Evolutionary conservation across 2,329 filamentous ascomycete genomes (phyloP).

Genomic region (Exophiala sp.): DNA sequence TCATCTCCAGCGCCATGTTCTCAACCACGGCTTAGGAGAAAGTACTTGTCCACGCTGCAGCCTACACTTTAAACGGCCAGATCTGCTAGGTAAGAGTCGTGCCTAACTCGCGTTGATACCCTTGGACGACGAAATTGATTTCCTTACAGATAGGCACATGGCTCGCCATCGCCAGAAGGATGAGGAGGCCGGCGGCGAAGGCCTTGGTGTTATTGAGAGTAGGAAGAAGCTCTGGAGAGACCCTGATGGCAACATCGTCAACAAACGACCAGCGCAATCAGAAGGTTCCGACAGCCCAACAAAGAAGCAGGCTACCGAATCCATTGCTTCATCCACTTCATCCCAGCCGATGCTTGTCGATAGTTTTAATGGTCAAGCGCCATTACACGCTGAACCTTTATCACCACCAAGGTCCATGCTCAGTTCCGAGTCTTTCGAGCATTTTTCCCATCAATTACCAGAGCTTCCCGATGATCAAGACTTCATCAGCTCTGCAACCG

Average conservation of each 20-base stretch:
- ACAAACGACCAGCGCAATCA: constrained; percentile 31
- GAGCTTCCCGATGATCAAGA: constrained; percentile 2
- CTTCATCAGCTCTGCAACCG: constrained; percentile 5
- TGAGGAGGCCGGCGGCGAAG: constrained; percentile 48
- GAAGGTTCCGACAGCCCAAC: background rate
- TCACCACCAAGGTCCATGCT: constrained; percentile 15
- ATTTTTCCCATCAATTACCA: constrained; percentile 8
- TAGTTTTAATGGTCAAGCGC: background rate
- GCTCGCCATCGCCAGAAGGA: constrained; percentile 50
- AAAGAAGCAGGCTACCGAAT: constrained; percentile 4
- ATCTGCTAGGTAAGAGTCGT: constrained; percentile 51
- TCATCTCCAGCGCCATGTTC: constrained; percentile 52
- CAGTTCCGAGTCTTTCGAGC: constrained; percentile 6
- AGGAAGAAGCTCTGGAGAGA: constrained; percentile 50
- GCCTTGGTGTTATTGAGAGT: constrained; percentile 47
- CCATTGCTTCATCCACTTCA: background rate
- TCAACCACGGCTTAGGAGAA: constrained; percentile 55
- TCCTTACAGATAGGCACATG: constrained; percentile 55
- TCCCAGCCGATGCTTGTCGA: background rate
- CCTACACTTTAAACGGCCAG: constrained; percentile 59
- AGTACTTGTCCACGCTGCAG: constrained; percentile 58
- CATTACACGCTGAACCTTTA: constrained; percentile 6
- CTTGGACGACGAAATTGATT: constrained; percentile 22
- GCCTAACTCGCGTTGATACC: background rate
- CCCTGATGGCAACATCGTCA: constrained; percentile 46